Conservation (phyloP, 2,329 filamentous ascomycete species). For the Sordariomycetes sp. region DNA sequence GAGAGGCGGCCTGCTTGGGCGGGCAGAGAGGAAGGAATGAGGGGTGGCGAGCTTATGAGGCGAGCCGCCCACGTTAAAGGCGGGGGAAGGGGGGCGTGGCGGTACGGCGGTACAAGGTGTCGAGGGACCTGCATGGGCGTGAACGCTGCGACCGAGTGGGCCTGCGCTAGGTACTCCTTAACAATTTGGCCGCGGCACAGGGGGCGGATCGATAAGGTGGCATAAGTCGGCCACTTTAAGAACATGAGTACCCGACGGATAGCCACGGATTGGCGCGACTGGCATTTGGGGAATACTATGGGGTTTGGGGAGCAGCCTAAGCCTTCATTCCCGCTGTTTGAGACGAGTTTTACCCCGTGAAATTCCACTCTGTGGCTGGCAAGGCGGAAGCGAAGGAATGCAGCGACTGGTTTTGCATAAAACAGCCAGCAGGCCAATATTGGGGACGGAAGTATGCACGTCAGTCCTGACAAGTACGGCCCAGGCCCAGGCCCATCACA, state of each 20-base stretch:
- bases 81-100: neutral
- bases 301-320: too few species aligned
- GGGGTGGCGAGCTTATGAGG: constrained; percentile 3
- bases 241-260: too few species aligned
- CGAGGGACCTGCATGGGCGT: neutral
- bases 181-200: too few species aligned
- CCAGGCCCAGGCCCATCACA: neutral
- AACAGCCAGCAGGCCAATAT: neutral
- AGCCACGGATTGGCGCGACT: too few species aligned
- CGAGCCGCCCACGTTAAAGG: neutral
- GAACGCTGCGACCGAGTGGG: neutral
- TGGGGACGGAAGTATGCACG: neutral
- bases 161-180: too few species aligned
- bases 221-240: too few species aligned
- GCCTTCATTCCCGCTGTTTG: too few species aligned
- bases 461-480: neutral
- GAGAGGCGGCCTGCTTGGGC: neutral
- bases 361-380: too few species aligned
- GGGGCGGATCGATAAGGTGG: too few species aligned
- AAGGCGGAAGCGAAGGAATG: neutral
- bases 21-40: neutral
- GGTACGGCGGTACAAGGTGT: neutral
- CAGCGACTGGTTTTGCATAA: neutral
- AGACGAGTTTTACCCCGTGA: too few species aligned
- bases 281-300: too few species aligned